Conservation (phyloP, 1,139 yeast species). For the Kodamaea sp. region DNA sequence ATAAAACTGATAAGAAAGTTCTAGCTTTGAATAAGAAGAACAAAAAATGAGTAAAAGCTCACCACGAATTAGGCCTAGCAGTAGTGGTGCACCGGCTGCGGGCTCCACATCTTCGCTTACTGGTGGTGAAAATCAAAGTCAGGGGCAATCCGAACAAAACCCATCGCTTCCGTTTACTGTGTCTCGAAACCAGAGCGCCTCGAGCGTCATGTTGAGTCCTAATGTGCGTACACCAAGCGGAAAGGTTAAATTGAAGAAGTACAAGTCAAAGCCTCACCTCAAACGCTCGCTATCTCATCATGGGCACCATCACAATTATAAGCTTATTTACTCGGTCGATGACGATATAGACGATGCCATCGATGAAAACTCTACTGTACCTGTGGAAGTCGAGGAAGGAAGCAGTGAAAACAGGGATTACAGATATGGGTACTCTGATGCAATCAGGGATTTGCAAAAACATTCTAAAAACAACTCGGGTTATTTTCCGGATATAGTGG, state of each 20-base stretch:
- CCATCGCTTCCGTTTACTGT: neutral
- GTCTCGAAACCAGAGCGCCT: constrained; percentile 6
- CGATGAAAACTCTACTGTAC: constrained; percentile 35
- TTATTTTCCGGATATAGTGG: constrained; percentile 11
- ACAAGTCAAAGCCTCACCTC: constrained; percentile 22
- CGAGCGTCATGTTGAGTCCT: constrained; percentile 13
- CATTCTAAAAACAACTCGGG: constrained; percentile 15
- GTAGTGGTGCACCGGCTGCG: neutral
- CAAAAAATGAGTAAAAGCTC: constrained; percentile 1
- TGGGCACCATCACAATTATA: constrained; percentile 20
- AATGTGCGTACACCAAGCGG: constrained; percentile 9
- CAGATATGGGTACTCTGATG: constrained; percentile 70
- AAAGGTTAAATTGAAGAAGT: constrained; percentile 14
- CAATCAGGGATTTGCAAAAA: constrained; percentile 44
- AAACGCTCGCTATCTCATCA: constrained; percentile 20
- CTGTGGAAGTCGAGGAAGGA: constrained; percentile 44
- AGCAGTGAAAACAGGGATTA: constrained; percentile 43
- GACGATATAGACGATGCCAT: constrained; percentile 52
- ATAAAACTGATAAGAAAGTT: too few species aligned
- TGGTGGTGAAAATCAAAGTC: neutral
- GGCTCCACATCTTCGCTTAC: neutral
- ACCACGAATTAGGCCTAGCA: neutral
- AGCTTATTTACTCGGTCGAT: constrained; percentile 63
- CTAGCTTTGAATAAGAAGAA: too few species aligned
- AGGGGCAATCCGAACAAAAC: neutral